Base-by-base conservation (phyloP, 768 basidiomycete species). In the Mycena sanguinolenta region DNA sequence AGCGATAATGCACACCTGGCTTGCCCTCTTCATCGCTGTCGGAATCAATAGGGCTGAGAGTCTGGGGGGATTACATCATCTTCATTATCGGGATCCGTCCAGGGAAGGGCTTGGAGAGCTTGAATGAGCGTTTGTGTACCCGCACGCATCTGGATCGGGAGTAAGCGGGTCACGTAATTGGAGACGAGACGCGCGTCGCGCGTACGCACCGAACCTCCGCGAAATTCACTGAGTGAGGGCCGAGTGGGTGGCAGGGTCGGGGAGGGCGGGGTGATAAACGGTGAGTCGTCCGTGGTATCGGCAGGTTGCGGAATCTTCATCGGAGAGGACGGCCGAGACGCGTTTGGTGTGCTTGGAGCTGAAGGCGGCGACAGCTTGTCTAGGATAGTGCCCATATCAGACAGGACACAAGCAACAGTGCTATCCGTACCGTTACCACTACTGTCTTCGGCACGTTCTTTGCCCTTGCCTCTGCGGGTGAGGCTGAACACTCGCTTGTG, bases 101-200 rank as follows among this genome's bases (percentile, higher is more conserved):
- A 93, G 23, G 95, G 95, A 49, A 95, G 84, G 2, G 94, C 95
- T 75, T 95, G 95, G 17, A 96, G 84, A 4, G 93, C 95, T 81
- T 95, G 95, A 44, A 96, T 95, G 58, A 96, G 88, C 3, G 95
- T 93, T 77, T 96, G 95, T 3, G 95, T 96, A 19, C 95, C 95
- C 28, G 91, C 89, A 46, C 93, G 91, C 90, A 96, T 92, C 95
- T 96, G 76, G 66, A 74, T 54, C 67, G 67, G 58, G 44, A 62
- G 66, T 69, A 55, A 58, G 64, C 50, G 52, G 46, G 65, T 42
- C 62, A 63, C 50, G 53, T 63, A 38, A 62, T n/a, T n/a, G n/a
- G 10, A 34, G 4, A 34, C 32, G 10, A 49, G 71, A 52, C 42
- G 65, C 63, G 62, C 66, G 55, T 58, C 66, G 54, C 49, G 62